phyloP scores from a whole-genome alignment of 108 stramenopile genomes.

The Pseudonitzschia delicatissima region DNA sequence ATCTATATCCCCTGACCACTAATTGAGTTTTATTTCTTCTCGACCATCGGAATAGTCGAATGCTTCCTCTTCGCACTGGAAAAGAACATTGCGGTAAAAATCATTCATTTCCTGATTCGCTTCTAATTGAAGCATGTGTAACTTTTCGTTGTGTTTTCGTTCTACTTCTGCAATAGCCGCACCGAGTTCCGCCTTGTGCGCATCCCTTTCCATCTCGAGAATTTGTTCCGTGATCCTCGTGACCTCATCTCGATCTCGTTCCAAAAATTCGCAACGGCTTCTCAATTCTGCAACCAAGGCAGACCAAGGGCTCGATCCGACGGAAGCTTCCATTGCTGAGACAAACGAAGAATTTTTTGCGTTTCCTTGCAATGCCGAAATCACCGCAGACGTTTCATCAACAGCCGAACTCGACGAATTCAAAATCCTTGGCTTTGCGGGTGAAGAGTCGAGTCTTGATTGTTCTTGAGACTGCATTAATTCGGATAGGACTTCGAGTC shows the following conservation, averaged over 20 bases:
- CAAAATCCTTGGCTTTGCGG: background rate
- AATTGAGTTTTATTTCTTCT: background rate
- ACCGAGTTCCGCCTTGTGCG: conserved; percentile 10
- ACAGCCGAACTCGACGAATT: background rate
- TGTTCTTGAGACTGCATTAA: conserved; percentile 15
- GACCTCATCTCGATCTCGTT: conserved; percentile 29
- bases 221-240: conserved; percentile 18
- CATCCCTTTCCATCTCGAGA: conserved; percentile 6
- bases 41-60: background rate
- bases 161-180: conserved; percentile 22
- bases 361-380: background rate
- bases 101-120: background rate
- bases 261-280: conserved; percentile 21
- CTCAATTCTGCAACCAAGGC: conserved; percentile 21
- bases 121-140: background rate
- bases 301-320: conserved; percentile 3
- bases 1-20: background rate
- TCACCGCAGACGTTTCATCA: background rate
- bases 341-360: background rate
- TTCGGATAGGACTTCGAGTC: conserved; percentile 28
- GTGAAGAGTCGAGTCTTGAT: background rate
- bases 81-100: background rate
- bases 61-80: background rate
- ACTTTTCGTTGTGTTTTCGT: conserved; percentile 21
- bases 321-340: background rate